Base-by-base conservation (phyloP, 768 basidiomycete genomes). In the Leccinum sublutescens region DNA sequence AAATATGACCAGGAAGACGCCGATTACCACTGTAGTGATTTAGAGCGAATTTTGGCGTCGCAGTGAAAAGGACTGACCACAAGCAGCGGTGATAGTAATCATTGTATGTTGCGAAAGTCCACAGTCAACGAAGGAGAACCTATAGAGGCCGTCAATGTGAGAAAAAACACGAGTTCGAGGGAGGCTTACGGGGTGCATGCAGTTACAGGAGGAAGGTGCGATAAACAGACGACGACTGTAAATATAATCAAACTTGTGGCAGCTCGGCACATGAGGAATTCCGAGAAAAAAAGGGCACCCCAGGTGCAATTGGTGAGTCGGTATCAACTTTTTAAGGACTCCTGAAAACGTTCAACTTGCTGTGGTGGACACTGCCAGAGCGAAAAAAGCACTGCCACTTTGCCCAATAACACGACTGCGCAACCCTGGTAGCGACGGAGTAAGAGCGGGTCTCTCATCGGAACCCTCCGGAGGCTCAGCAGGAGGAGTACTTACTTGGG, bases 141-240 rank as follows among this genome's bases (percentile, higher is more conserved):
- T 49, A 23, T 14, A 11, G 25, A 14, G 10, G 34, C 4, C 9
- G 19, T 59, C 55, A 61, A 36, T 10, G 17, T 2, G 34, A 7
- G n/a, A 10, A 10, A 15, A 21, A 31, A 36, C 27, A 47, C 3
- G 34, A 33, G 17, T 43, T 33, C 2, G 38, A 47, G 36, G 52
- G n/a, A 40, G 5, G 25, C 67, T 38, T 21, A 67, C 66, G 11
- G 0, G 10, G 52, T 25, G 34, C 67, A 69, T 29, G 68, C 68
- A 43, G 51, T 55, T 11, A 29, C 58, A n/a, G 23, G n/a, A 17
- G 64, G 62, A 49, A 69, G 51, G 15, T 23, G 51, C 4, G 47
- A 56, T 4, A 36, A 12, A 54, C 56, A 60, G 5, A 49, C 27
- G 6, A 57, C 33, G 19, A 54, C 11, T n/a, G 49, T 25, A 33